These are phyloP conservation scores for Plasmodium chabaudi DNA, from an alignment of 169 alveolate species.

Conservation along the genomic window DNA sequence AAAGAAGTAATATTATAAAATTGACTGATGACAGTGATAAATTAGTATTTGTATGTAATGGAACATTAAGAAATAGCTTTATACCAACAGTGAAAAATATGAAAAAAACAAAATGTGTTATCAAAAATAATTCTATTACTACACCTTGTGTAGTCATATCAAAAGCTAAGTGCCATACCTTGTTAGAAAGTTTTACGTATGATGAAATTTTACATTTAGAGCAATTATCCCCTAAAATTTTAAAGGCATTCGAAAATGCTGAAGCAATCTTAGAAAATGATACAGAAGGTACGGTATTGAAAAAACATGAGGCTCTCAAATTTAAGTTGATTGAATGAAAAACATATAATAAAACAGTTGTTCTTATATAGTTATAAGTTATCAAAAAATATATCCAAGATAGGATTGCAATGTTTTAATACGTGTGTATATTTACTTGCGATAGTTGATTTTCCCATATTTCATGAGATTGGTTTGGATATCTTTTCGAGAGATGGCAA, in stretches of 20 bases:
- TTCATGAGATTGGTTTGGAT: neutral
- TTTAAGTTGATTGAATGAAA: conserved; percentile 45
- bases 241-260: conserved; percentile 71
- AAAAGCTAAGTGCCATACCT: conserved; percentile 76
- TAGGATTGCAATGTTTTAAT: too few species aligned
- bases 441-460: too few species aligned
- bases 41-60: conserved; percentile 73
- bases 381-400: too few species aligned
- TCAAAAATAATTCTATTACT: conserved; percentile 43
- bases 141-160: conserved; percentile 75
- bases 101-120: conserved; percentile 76
- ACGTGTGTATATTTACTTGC: too few species aligned
- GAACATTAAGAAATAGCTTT: conserved; percentile 65
- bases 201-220: conserved; percentile 76
- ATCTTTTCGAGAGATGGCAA: conserved; percentile 67
- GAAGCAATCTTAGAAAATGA: conserved; percentile 34
- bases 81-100: conserved; percentile 50
- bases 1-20: conserved; percentile 72
- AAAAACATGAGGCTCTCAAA: conserved; percentile 69
- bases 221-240: conserved; percentile 33
- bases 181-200: conserved; percentile 68
- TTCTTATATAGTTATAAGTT: too few species aligned
- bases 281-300: conserved; percentile 28
- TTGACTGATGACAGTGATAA: conserved; percentile 74
- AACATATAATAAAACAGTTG: neutral